A percentile compares a stretch with the other conserved stretches of the same genome.
These are phyloP conservation scores for Talaromyces stipitatus DNA, from an alignment of 495 filamentous ascomycete species.

Conservation along the genomic window DNA sequence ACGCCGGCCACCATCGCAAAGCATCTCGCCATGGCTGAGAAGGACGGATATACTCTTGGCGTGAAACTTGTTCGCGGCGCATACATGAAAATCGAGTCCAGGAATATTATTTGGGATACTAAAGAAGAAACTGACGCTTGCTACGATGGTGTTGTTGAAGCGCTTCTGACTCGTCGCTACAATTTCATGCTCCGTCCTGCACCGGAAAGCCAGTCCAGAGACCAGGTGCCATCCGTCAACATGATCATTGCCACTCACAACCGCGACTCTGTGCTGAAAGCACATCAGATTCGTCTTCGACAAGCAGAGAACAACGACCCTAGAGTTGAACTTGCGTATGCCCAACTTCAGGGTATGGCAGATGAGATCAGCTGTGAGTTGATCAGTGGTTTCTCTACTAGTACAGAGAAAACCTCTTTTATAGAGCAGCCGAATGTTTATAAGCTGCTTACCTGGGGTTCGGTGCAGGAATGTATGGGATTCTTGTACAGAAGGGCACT, in stretches of 20 bases:
- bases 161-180: constrained; percentile 49
- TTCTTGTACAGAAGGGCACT: constrained; percentile 79
- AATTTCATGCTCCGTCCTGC: constrained; percentile 40
- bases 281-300: constrained; percentile 49
- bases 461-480: constrained; percentile 86
- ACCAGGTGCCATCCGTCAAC: constrained; percentile 52
- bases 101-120: constrained; percentile 67
- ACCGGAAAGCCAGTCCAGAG: constrained; percentile 16
- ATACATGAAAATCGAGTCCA: constrained; percentile 74
- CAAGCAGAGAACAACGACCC: constrained; percentile 37
- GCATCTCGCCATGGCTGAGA: constrained; percentile 58
- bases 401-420: background rate
- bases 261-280: constrained; percentile 66
- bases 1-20: constrained; percentile 54
- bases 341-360: constrained; percentile 94
- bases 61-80: constrained; percentile 91
- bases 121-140: constrained; percentile 73
- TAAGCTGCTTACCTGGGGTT: constrained; percentile 92
- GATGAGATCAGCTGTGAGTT: constrained; percentile 87
- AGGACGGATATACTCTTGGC: constrained; percentile 70
- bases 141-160: constrained; percentile 56
- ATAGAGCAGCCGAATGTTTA: constrained; percentile 55
- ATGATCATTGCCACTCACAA: constrained; percentile 91
- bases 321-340: constrained; percentile 63
- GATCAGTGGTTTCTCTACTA: constrained; percentile 44